Evolutionary conservation across 2,329 filamentous ascomycete genomes (phyloP).

Genomic region (Aspergillus flavus): DNA sequence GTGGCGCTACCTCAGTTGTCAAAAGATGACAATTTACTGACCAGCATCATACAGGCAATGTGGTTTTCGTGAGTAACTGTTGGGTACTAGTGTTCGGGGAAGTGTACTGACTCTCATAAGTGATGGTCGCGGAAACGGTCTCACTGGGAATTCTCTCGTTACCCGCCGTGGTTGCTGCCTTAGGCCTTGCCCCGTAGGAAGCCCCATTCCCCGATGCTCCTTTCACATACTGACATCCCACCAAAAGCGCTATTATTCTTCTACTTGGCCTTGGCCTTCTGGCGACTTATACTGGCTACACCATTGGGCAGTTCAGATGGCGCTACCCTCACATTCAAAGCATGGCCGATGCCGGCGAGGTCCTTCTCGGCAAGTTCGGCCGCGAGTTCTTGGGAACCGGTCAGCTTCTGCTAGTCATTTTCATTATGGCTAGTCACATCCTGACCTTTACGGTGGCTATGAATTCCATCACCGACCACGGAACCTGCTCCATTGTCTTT

Average conservation of each 20-base stretch:
- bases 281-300: constrained; percentile 59
- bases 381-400: constrained; percentile 63
- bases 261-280: constrained; percentile 55
- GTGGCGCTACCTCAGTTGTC: neutral
- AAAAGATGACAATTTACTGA: neutral
- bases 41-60: constrained; percentile 34
- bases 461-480: constrained; percentile 62
- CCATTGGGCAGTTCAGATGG: constrained; percentile 59
- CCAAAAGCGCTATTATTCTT: constrained; percentile 44
- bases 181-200: constrained; percentile 54
- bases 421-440: constrained; percentile 69
- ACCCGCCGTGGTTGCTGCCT: constrained; percentile 52
- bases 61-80: constrained; percentile 35
- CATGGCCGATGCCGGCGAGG: constrained; percentile 66
- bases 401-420: constrained; percentile 64
- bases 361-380: constrained; percentile 62
- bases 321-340: constrained; percentile 60
- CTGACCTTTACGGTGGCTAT: constrained; percentile 69
- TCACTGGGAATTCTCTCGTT: constrained; percentile 58
- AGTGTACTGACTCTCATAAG: constrained; percentile 20
- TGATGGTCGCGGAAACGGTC: constrained; percentile 61
- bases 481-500: constrained; percentile 63
- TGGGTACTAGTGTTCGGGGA: neutral
- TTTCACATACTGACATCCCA: neutral
- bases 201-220: neutral